Conservation (phyloP, 495 filamentous ascomycete genomes). For the Neurospora intermedia region DNA sequence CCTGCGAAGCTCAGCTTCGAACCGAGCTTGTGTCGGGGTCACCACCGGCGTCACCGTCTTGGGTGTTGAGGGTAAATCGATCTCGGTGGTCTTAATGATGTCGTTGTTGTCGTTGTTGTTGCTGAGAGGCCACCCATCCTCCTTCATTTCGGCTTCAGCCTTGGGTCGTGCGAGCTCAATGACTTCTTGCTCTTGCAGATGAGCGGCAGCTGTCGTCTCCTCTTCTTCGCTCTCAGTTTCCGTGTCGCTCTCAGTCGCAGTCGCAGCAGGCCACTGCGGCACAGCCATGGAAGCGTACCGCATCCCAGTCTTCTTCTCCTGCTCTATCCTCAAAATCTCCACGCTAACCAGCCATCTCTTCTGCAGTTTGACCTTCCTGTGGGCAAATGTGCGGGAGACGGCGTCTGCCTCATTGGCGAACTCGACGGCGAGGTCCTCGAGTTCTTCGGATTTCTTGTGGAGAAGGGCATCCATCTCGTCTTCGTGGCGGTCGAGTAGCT, state of each 20-base stretch:
- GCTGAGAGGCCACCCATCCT: background rate
- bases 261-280: conserved; percentile 28
- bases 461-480: conserved; percentile 47
- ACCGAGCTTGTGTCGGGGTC: background rate
- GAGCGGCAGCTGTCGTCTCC: background rate
- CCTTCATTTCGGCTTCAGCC: background rate
- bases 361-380: conserved; percentile 40
- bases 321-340: conserved; percentile 49
- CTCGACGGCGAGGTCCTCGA: conserved; percentile 47
- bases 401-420: conserved; percentile 43
- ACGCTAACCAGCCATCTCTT: conserved; percentile 53
- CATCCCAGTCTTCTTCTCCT: conserved; percentile 41
- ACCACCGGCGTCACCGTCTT: background rate
- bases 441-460: conserved; percentile 39
- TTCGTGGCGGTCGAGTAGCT: conserved; percentile 53
- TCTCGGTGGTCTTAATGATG: background rate
- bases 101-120: background rate
- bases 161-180: background rate
- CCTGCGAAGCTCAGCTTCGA: background rate
- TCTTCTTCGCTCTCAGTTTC: conserved; percentile 4
- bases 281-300: conserved; percentile 39
- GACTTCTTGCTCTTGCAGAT: background rate
- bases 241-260: background rate
- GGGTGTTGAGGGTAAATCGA: background rate
- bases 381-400: conserved; percentile 35